Evolutionary conservation across 805 yeast genomes (phyloP), one percentile per base, ranked within the genome.

Genomic region (Candida verbasci): DNA sequence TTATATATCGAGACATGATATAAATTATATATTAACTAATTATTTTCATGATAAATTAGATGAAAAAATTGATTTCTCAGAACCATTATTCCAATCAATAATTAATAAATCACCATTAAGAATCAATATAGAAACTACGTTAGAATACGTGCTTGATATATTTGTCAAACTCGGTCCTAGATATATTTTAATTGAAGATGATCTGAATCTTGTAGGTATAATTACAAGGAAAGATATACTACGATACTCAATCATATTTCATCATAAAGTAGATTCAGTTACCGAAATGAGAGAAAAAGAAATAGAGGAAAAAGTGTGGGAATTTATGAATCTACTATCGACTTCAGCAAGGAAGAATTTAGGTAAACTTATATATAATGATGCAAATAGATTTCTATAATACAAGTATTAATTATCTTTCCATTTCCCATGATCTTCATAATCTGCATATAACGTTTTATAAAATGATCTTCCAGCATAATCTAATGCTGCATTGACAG

Each of bases 181-280:
- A 29, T 72, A 80, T 20, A 69, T 93, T 1, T 66, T 82, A 28
- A 81, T 86, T 2, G 82, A 80, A 37, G 40, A 42, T 9, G 58
- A 70, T 21, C 93, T 89, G 1, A 43, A 53, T 2, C 52, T 86
- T 12, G 70, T 69, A 11, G 98, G 98, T 0, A 52, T 86, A n/a
- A 62, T 94, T 1, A 86, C 96, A 0, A 71, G 89, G 39, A 93
- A 93, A 50, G 97, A 89, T 52, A 66, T 91, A 12, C 58, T 89
- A 35, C 68, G 80, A 42, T 86, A 74, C 48, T 83, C 80, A 45
- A 52, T 60, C 39, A 60, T 66, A 9, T 41, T 44, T n/a, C 63
- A 61, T 37, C 51, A 53, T 24, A 25, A 36, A 17, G 21, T 17
- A 5, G 25, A 35, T 30, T 27, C 35, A 16, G 21, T 34, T 10